These are phyloP conservation scores for Phanerochaete sordida DNA, from an alignment of 768 basidiomycete genomes.

Conservation along the genomic window DNA sequence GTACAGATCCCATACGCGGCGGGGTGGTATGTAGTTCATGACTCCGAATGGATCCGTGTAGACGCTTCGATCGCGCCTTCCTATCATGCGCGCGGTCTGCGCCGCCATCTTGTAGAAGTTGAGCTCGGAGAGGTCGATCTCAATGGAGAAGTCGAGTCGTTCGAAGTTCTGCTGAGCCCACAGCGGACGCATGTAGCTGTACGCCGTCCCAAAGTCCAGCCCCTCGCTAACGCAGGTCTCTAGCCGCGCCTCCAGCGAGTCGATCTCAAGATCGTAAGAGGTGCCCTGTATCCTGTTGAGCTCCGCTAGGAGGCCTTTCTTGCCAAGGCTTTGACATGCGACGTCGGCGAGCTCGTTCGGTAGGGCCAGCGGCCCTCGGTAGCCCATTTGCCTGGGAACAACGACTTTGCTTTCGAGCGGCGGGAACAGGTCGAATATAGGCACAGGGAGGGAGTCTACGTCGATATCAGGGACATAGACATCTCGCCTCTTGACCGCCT, in stretches of 20 bases:
- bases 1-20: conserved; percentile 5
- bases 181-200: not conserved
- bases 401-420: too few relatives aligned
- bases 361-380: not conserved
- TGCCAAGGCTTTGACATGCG: not conserved
- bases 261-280: not conserved
- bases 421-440: too few relatives aligned
- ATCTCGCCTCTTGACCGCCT: too few relatives aligned
- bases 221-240: not conserved
- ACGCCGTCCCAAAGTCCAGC: conserved; percentile 1
- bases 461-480: too few relatives aligned
- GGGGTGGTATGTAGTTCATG: not conserved
- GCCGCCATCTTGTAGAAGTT: too few relatives aligned
- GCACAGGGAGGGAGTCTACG: too few relatives aligned
- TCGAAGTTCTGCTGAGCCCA: not conserved
- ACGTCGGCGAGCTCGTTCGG: not conserved
- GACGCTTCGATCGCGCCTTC: too few relatives aligned
- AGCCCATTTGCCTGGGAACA: not conserved
- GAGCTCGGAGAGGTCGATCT: too few relatives aligned
- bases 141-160: not conserved
- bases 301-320: not conserved
- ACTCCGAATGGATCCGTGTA: not conserved
- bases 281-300: not conserved
- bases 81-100: too few relatives aligned
- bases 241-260: not conserved